phyloP scores from a whole-genome alignment of 495 filamentous ascomycete genomes.

The Glonium stellatum region DNA sequence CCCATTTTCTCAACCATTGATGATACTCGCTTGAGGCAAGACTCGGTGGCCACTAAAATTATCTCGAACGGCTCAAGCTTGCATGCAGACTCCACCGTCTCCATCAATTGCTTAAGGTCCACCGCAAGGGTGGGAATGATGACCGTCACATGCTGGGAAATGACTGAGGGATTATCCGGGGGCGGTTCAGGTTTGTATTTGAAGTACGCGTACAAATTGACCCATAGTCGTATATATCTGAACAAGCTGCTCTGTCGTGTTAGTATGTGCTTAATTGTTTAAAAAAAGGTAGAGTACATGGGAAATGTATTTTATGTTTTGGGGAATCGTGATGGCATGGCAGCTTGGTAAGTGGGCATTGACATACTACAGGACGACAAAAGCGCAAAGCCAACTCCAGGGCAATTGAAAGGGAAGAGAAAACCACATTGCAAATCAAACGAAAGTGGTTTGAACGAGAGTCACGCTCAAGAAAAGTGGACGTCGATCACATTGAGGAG shows the following conservation, averaged over 20 bases:
- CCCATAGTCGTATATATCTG: conserved; percentile 55
- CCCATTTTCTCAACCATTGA: conserved; percentile 40
- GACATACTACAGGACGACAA: conserved; percentile 22
- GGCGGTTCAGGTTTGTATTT: conserved; percentile 56
- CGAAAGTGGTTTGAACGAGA: conserved; percentile 26
- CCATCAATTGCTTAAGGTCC: conserved; percentile 51
- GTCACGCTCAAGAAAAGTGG: conserved; percentile 25
- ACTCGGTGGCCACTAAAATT: conserved; percentile 59
- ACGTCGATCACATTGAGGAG: conserved; percentile 29
- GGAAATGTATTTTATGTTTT: background rate
- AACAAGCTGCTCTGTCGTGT: conserved; percentile 18
- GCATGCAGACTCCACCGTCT: conserved; percentile 55
- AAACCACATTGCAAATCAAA: conserved; percentile 25
- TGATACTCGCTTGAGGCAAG: conserved; percentile 49
- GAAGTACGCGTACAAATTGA: conserved; percentile 55
- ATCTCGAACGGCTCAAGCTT: conserved; percentile 50
- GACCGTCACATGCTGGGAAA: conserved; percentile 64
- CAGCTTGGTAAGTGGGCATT: background rate
- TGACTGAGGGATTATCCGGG: conserved; percentile 56
- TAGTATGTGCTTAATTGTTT: background rate
- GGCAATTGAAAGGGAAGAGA: conserved; percentile 18
- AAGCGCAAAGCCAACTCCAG: conserved; percentile 28
- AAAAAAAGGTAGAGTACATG: background rate
- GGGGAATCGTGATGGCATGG: background rate
- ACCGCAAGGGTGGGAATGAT: conserved; percentile 65